Percentiles rank a stretch among this genome's conserved stretches.
Evolutionary conservation across 768 basidiomycete species (phyloP).

Genomic region (Auricularia sp.): DNA sequence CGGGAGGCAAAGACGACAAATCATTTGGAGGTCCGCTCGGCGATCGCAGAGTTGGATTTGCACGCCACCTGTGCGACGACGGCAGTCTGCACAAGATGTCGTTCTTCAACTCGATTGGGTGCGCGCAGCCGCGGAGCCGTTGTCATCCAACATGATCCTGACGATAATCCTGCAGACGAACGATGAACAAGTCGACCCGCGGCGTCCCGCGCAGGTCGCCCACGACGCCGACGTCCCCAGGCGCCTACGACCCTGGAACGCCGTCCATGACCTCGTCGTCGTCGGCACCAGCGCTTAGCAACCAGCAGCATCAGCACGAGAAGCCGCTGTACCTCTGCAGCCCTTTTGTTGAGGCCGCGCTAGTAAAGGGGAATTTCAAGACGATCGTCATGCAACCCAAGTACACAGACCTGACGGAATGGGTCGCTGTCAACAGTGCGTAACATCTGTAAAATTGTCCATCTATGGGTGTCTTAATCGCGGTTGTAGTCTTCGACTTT

Average conservation of each 20-base stretch:
- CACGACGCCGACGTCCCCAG: conserved; percentile 55
- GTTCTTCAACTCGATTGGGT: conserved; percentile 79
- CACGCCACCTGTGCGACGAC: no score
- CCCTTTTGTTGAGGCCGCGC: conserved; percentile 88
- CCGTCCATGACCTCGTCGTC: conserved; percentile 35
- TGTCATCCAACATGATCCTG: background rate
- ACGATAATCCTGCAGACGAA: conserved; percentile 37
- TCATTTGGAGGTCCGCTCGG: no score
- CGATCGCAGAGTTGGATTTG: no score
- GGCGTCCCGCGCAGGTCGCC: conserved; percentile 62
- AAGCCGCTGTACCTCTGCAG: conserved; percentile 86
- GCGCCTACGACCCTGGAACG: conserved; percentile 35
- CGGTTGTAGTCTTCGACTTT: conserved; percentile 78
- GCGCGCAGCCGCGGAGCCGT: conserved; percentile 12
- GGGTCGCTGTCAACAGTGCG: conserved; percentile 92
- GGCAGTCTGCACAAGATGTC: conserved; percentile 39
- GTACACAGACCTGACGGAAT: conserved; percentile 92
- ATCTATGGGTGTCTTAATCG: background rate
- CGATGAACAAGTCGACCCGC: conserved; percentile 59
- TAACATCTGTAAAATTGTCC: conserved; percentile 11
- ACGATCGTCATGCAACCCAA: conserved; percentile 95
- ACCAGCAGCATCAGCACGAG: conserved; percentile 2
- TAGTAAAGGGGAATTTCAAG: conserved; percentile 98
- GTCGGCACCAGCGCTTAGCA: conserved; percentile 11
- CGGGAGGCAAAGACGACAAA: no score